Evolutionary conservation across 495 filamentous ascomycete species (phyloP).

Genomic region (Chlorociboria aeruginascens): DNA sequence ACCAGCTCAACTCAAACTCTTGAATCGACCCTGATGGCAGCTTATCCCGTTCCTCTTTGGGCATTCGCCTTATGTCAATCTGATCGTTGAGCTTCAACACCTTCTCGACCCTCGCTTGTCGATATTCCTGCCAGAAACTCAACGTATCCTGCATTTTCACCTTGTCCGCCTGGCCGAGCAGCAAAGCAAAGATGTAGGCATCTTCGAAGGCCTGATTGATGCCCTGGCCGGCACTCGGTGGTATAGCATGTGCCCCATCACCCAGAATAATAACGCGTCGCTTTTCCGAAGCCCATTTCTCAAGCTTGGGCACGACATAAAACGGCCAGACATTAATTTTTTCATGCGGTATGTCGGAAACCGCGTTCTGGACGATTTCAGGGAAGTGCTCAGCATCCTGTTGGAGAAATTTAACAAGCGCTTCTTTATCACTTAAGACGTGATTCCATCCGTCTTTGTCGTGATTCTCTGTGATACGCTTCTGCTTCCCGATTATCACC

Average conservation of each 20-base stretch:
- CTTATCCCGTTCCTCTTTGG: conserved; percentile 5
- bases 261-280: conserved; percentile 12
- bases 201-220: conserved; percentile 29
- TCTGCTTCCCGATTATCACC: conserved; percentile 28
- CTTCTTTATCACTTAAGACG: conserved; percentile 1
- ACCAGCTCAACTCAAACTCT: conserved; percentile 5
- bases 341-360: not conserved
- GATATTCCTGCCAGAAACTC: conserved; percentile 7
- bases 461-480: not conserved
- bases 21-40: not conserved
- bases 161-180: conserved; percentile 3
- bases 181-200: conserved; percentile 20
- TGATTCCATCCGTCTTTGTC: conserved; percentile 8
- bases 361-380: conserved; percentile 7
- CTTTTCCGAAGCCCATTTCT: conserved; percentile 9
- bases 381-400: conserved; percentile 2
- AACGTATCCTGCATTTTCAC: conserved; percentile 7
- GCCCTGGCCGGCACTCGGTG: conserved; percentile 27
- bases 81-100: conserved; percentile 4
- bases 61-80: conserved; percentile 5
- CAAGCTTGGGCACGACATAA: conserved; percentile 10
- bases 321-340: conserved; percentile 13
- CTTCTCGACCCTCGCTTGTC: conserved; percentile 6
- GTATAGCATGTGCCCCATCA: conserved; percentile 38
- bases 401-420: conserved; percentile 5